A percentile compares a stretch with the other conserved stretches of the same genome.
These are phyloP conservation scores for Colletotrichum chlorophyti DNA, from an alignment of 2,329 filamentous ascomycete genomes.

Conservation along the genomic window DNA sequence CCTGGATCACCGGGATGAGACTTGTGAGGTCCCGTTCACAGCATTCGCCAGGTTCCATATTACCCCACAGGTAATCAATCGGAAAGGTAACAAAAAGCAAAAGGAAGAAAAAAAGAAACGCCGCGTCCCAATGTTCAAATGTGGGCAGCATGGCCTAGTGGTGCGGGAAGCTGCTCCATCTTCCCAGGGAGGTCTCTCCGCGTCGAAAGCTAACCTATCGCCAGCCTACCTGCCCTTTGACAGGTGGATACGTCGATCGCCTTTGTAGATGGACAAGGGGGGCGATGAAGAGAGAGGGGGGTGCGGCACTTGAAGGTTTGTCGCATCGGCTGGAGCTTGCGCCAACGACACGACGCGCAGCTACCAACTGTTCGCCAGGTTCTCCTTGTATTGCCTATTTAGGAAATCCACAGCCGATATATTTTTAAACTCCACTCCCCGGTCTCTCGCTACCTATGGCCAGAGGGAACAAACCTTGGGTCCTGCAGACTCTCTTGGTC, in stretches of 20 bases:
- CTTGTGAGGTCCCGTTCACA: neutral
- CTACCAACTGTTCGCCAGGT: conserved; percentile 24
- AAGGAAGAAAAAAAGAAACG: too few species aligned
- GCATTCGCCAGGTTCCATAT: neutral
- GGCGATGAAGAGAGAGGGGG: neutral
- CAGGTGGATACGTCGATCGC: conserved; percentile 5
- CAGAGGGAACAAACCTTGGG: too few species aligned
- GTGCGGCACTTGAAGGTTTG: conserved; percentile 10
- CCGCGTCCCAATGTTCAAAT: neutral
- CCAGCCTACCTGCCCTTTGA: neutral
- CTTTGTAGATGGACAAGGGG: conserved; percentile 2
- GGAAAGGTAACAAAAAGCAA: too few species aligned
- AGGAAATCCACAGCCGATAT: neutral
- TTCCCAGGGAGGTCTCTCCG: neutral
- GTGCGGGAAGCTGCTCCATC: conserved; percentile 21
- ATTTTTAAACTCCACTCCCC: neutral
- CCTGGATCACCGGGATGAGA: too few species aligned
- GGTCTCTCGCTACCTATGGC: neutral
- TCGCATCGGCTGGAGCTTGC: neutral
- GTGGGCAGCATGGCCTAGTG: neutral
- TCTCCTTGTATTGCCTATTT: conserved; percentile 16
- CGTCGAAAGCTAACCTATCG: neutral
- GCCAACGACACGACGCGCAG: conserved; percentile 17
- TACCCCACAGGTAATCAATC: neutral
- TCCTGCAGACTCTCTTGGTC: neutral